Percentiles rank a stretch among this genome's conserved stretches.
Conservation (phyloP, 106 monocot species). For the Ottelia alismoides region DNA sequence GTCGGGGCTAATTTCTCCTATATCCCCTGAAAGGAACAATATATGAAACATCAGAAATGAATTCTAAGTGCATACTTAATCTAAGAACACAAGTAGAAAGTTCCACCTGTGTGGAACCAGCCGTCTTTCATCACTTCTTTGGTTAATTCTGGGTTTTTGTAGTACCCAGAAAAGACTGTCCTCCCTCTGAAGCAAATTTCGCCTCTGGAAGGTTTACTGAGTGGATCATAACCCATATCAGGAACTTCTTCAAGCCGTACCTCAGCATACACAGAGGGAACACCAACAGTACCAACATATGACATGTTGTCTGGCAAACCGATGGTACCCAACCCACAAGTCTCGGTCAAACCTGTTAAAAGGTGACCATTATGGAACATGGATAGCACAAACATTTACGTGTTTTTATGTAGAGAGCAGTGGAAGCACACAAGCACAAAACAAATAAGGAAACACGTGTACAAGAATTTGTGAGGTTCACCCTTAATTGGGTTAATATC, state of each 20-base stretch:
- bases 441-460: too few relatives aligned
- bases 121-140: conserved; percentile 73
- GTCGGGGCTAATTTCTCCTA: conserved; percentile 75
- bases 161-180: conserved; percentile 74
- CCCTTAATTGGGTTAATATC: too few relatives aligned
- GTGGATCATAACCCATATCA: conserved; percentile 90
- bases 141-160: conserved; percentile 72
- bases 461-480: too few relatives aligned
- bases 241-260: conserved; percentile 70
- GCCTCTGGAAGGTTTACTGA: conserved; percentile 62
- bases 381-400: too few relatives aligned
- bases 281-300: conserved; percentile 68
- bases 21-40: conserved; percentile 67
- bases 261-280: conserved; percentile 43
- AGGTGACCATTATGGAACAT: too few relatives aligned
- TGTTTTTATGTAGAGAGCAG: too few relatives aligned
- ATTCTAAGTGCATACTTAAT: too few relatives aligned
- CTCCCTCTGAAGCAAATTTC: conserved; percentile 83
- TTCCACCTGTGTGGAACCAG: conserved; percentile 95
- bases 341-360: conserved; percentile 89
- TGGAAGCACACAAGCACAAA: too few relatives aligned
- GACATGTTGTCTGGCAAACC: conserved; percentile 54
- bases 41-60: too few relatives aligned
- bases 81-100: too few relatives aligned
- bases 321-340: conserved; percentile 48